These are phyloP conservation scores for Mortierella hygrophila DNA, from an alignment of 192 early-diverging fungal genomes.

Conservation along the genomic window DNA sequence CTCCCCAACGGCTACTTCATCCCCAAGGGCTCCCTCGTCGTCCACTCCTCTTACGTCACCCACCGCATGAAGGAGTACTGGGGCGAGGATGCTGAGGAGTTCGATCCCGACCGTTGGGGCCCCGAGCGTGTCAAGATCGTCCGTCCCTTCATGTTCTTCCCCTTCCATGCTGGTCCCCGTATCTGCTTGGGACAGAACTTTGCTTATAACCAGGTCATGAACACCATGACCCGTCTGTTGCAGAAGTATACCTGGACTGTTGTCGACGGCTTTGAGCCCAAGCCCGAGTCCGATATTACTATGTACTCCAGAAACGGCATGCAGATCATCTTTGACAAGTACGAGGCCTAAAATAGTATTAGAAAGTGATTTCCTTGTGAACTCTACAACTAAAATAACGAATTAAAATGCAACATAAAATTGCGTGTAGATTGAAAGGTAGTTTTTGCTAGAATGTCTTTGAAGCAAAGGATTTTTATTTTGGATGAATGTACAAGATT, in stretches of 20 bases:
- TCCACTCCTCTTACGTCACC: slow-evolving; percentile 53
- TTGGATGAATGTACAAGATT: neutral
- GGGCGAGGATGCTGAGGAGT: slow-evolving; percentile 58
- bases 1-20: slow-evolving; percentile 58
- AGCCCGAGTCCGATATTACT: slow-evolving; percentile 52
- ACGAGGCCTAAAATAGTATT: slow-evolving; percentile 15
- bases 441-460: neutral
- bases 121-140: slow-evolving; percentile 48
- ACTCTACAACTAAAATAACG: neutral
- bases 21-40: slow-evolving; percentile 58
- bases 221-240: slow-evolving; percentile 47
- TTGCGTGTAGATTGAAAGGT: neutral
- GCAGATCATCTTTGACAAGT: slow-evolving; percentile 49
- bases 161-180: slow-evolving; percentile 61
- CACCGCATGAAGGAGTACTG: slow-evolving; percentile 62
- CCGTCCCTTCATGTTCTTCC: slow-evolving; percentile 62
- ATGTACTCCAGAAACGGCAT: slow-evolving; percentile 56
- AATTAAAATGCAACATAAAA: neutral
- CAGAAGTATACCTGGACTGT: slow-evolving; percentile 49
- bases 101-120: slow-evolving; percentile 67
- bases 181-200: slow-evolving; percentile 56
- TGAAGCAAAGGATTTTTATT: neutral
- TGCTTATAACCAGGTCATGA: slow-evolving; percentile 57
- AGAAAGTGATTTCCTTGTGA: neutral
- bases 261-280: slow-evolving; percentile 46